Base-by-base conservation (phyloP, 176 grass and related monocot genomes). In the Paspalum notatum region DNA sequence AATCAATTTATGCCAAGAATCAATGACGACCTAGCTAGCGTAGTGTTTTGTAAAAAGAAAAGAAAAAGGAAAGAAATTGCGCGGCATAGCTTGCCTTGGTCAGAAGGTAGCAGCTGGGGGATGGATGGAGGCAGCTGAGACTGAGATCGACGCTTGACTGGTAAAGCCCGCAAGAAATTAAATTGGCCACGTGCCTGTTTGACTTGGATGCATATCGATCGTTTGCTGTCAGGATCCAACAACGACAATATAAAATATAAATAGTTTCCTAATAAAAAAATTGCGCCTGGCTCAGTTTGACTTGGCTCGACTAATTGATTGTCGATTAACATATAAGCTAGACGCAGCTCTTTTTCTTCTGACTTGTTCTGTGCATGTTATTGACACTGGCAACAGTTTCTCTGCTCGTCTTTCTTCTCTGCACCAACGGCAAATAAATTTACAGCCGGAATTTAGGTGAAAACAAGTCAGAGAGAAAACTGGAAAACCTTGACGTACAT, bases 141-240 rank as follows among this genome's bases (percentile, higher is more conserved):
- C 38, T 68, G 53, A 48, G 12, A 46, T 11, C 18, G 54, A 72
- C 44, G 24, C 18, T 72, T 22, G 65, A 60, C 24, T 15, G 52
- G 42, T 71, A 71, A 45, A 57, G 12, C 64, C 39, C 9, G 2
- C 40, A 59, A 12, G 22, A 76, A 57, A 59, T 24, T 26, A 47
- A 77, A 60, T 61, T 13, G 12, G 14, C 64, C 83, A 78, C 65
- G 74, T 85, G 83, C 74, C 41, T 52, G 14, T 42, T 78, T 85
- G 50, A 85, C 53, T 70, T 78, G 27, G 79, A 10, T 77, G 14
- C 3, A 41, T 38, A 61, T 21, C 20, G 6, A 60, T 26, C 25
- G 3, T 77, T 77, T 77, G 42, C 63, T 84, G 27, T 71, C 83
- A 51, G 44, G 58, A 84, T 61, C 42, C 20, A 69, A 66, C 26